Base-by-base conservation (phyloP, 257 asterid genomes). In the Rauvolfia tetraphylla region DNA sequence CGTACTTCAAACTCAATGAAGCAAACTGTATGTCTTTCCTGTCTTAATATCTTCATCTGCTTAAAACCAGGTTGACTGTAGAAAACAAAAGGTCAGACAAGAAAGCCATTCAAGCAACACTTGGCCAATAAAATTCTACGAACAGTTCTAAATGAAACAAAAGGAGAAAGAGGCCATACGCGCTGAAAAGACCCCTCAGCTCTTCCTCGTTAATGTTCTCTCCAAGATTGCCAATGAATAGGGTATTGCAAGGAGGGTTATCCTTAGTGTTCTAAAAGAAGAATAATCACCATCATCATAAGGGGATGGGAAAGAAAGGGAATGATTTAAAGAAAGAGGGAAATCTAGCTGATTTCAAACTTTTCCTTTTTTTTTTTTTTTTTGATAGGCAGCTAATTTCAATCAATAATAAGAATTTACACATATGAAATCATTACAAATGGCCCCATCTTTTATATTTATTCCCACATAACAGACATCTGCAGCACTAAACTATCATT, bases 1-100 rank as follows among this genome's bases (percentile, higher is more conserved):
- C 98, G 88, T 83, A 95, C 99, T 81, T 91, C 99, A 88, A 95
- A 95, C 87, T 95, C 99, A 70, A 95, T 95, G 90, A 95, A 95
- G 88, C 99, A 95, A 78, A 95, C 99, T 12, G 98, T 95, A 78
- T 95, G 99, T 62, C 98, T 93, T 76, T 93, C 98, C 87, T 95
- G 99, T 79, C 98, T 89, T 74, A 95, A 81, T 68, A 91, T 85
- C 88, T 95, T 95, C 99, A 93, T 95, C 88, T 95, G 99, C 93
- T 93, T 95, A 83, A 87, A 95, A 73, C 98, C 99, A 79, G 97
- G 97, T 79, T 95, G 99, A 46, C 99, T 95, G 92, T 79, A 83
- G 76, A 53, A 63, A 49, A 61, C 10, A 27, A 31, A 76, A 66
- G 23, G 36, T 42, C 44, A 73, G 11, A 51, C 49, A 61, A 36